These are phyloP conservation scores for Spergularia marina DNA, from an alignment of 148 eudicot species.

Conservation along the genomic window DNA sequence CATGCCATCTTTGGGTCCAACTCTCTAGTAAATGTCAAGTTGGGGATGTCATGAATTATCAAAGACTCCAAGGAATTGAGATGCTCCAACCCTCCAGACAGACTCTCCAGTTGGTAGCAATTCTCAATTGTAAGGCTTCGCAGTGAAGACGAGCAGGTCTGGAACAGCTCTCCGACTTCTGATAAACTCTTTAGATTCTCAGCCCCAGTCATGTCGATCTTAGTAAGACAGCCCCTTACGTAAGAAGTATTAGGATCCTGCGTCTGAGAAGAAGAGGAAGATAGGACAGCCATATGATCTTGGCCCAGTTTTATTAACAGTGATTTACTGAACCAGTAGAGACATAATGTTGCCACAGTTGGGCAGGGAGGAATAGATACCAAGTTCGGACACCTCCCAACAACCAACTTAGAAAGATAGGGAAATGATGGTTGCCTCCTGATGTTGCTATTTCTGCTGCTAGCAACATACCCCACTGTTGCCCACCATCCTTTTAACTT, in stretches of 20 bases:
- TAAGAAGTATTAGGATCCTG: not conserved
- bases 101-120: conserved; percentile 9
- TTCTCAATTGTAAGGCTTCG: not conserved
- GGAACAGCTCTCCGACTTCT: conserved; percentile 3
- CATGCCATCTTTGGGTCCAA: not conserved
- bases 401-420: not conserved
- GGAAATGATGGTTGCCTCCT: conserved; percentile 1
- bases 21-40: not conserved
- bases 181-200: not conserved
- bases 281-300: not conserved
- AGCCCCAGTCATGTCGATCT: conserved; percentile 1
- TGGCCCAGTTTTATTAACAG: not conserved
- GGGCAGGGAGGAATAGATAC: conserved; percentile 12
- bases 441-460: too few relatives aligned
- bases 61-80: conserved; percentile 21
- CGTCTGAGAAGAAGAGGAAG: not conserved
- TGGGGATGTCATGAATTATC: not conserved
- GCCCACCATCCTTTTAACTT: conserved; percentile 27
- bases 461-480: not conserved
- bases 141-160: conserved; percentile 17
- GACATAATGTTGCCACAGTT: not conserved
- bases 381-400: conserved; percentile 8
- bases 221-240: not conserved
- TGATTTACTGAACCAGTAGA: not conserved
- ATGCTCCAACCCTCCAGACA: conserved; percentile 25